Conservation (phyloP, 345 rosid genomes). For the Euphorbia lathyris region DNA sequence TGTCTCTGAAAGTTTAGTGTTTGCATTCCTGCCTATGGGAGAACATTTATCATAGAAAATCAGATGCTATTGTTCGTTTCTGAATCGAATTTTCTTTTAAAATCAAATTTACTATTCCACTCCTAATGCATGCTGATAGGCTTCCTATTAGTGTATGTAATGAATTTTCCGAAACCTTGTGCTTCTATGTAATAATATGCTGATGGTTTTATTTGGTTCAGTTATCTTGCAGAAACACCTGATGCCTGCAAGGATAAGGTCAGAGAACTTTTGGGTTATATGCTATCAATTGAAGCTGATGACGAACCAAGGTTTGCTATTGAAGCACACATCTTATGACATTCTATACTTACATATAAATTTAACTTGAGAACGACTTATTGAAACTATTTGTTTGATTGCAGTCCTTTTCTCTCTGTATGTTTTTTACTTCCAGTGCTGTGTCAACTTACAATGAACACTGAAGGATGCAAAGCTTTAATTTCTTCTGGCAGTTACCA, state of each 20-base stretch:
- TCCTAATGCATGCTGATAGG: background rate
- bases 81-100: background rate
- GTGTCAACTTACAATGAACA: conserved; percentile 73
- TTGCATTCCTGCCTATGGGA: background rate
- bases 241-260: conserved; percentile 72
- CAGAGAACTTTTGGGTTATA: conserved; percentile 56
- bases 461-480: conserved; percentile 64
- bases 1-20: background rate
- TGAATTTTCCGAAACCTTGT: background rate
- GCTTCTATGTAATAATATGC: background rate
- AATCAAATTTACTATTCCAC: background rate
- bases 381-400: conserved; percentile 19
- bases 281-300: conserved; percentile 83
- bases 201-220: conserved; percentile 26
- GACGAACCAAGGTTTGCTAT: conserved; percentile 70
- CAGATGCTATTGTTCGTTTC: background rate
- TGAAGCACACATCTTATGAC: background rate
- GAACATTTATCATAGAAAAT: background rate
- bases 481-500: conserved; percentile 55
- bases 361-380: conserved; percentile 13
- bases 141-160: background rate
- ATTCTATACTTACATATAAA: background rate
- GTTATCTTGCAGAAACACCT: conserved; percentile 93
- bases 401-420: conserved; percentile 65
- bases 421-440: conserved; percentile 89